Conservation (phyloP, 116 monocot species). For the Papilionanthe hybrid region DNA sequence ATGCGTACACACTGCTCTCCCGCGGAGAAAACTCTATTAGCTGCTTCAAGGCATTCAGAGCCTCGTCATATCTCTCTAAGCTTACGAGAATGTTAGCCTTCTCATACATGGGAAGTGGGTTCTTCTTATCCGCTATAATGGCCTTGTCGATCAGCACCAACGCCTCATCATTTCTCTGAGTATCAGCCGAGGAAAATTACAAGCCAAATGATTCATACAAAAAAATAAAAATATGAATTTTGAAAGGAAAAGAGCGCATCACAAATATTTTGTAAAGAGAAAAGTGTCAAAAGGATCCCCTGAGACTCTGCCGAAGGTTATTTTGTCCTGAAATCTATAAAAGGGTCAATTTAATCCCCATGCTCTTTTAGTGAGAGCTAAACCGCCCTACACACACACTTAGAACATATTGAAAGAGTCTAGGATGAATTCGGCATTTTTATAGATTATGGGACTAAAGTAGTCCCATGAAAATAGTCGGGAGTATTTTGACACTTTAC, state of each 20-base stretch:
- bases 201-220: slow-evolving; percentile 1
- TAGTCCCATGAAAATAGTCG: too few species aligned
- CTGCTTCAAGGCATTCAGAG: slow-evolving; percentile 65
- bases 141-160: slow-evolving; percentile 76
- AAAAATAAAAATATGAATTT: neutral
- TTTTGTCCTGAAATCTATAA: too few species aligned
- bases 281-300: neutral
- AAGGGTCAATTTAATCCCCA: too few species aligned
- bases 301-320: too few species aligned
- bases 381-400: too few species aligned
- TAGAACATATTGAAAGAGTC: too few species aligned
- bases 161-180: slow-evolving; percentile 78
- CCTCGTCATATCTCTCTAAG: slow-evolving; percentile 73
- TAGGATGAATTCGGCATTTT: too few species aligned
- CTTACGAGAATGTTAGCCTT: slow-evolving; percentile 72
- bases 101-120: slow-evolving; percentile 87
- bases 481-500: too few species aligned
- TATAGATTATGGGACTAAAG: too few species aligned
- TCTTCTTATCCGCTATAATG: slow-evolving; percentile 76
- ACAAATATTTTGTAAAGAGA: neutral
- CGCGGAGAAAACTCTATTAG: slow-evolving; percentile 62
- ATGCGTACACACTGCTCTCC: slow-evolving; percentile 88
- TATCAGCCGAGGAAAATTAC: too few species aligned
- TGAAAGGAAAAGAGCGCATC: neutral
- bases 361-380: too few species aligned